Conservation (phyloP, 306 rosid genomes). For the Vigna hirtella region DNA sequence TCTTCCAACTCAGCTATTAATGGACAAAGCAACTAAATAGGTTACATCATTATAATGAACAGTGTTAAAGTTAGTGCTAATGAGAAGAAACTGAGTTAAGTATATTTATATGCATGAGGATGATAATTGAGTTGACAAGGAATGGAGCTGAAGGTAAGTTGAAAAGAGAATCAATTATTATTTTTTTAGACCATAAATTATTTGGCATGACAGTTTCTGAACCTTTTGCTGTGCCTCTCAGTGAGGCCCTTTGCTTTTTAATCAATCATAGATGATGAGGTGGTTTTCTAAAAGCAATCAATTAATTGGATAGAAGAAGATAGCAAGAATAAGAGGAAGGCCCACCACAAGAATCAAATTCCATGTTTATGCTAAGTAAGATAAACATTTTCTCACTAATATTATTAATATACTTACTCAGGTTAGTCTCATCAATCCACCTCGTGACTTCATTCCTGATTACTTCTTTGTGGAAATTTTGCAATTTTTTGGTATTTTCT, state of each 20-base stretch:
- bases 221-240: conserved; percentile 6
- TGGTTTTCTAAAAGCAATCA: conserved; percentile 40
- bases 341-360: conserved; percentile 44
- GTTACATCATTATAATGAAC: conserved; percentile 26
- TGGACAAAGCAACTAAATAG: conserved; percentile 6
- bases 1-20: neutral
- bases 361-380: conserved; percentile 12
- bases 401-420: neutral
- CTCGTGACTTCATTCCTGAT: conserved; percentile 27
- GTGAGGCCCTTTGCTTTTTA: conserved; percentile 18
- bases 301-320: conserved; percentile 20
- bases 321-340: conserved; percentile 10
- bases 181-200: conserved; percentile 18
- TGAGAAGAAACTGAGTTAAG: neutral
- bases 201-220: conserved; percentile 43
- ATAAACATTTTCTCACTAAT: neutral
- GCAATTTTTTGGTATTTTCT: neutral
- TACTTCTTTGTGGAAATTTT: neutral
- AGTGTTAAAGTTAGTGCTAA: conserved; percentile 16
- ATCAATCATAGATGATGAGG: conserved; percentile 47
- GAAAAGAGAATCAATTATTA: conserved; percentile 19
- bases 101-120: conserved; percentile 28
- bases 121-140: conserved; percentile 24
- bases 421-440: neutral
- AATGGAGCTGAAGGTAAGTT: conserved; percentile 25